Evolutionary conservation across 2,329 filamentous ascomycete genomes (phyloP), one percentile per base, ranked within the genome.

Genomic region (Xylariaceae sp.): DNA sequence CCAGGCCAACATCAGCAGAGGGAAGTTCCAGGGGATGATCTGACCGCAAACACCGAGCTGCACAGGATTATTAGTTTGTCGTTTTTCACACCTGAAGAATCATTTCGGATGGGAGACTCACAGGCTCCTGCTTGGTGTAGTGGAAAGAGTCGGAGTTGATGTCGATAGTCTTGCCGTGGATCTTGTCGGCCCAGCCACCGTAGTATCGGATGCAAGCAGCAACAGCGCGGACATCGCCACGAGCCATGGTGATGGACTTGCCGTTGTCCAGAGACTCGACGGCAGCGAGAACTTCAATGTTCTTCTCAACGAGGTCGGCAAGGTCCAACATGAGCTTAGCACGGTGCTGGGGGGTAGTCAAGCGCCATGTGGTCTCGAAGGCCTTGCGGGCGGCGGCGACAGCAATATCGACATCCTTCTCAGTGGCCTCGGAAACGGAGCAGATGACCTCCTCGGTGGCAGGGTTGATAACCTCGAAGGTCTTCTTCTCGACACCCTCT

Each of bases 391-490:
- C 92, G 56, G 91, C 92, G 59, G 83, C 79, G 65, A 97, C 92
- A 64, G 92, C 92, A 61, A 92, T 78, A 74, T 87, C 85, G 74
- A 87, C 79, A 78, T 94, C 90, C 81, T 95, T 92, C 81, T 95
- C 91, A 65, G 88, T 89, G 72, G 88, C 92, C 78, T 96, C 92
- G 73, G 85, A 79, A 68, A 96, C 89, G 57, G 86, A 87, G 80
- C 81, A 84, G 79, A 96, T 95, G 71, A 90, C 85, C 76, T 92
- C 86, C 76, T 96, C 92, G 66, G 85, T 90, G 65, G 88, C 72
- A 61, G 92, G 92, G 83, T 96, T 96, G 82, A 94, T 88, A 75
- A 92, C 89, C 78, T 96, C 91, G 72, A 96, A 94, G 67, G 88
- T 92, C 83, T 90, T 88, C 79, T 92, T 92, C 69, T 96, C 90